Conservation (phyloP, 164 flowering plant species). For the Santalum album region DNA sequence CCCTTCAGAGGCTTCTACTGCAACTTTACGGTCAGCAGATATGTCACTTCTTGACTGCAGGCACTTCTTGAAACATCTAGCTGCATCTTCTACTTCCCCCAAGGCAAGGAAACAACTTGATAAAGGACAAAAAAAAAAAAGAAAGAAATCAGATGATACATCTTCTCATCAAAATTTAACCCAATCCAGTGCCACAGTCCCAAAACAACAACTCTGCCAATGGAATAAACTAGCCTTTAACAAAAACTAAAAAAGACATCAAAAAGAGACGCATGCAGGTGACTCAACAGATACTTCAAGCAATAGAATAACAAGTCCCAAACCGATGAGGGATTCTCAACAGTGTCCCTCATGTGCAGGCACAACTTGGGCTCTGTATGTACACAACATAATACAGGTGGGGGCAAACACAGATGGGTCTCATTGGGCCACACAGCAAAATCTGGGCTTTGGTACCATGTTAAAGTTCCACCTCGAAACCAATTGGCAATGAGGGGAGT, state of each 20-base stretch:
- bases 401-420: too few relatives aligned
- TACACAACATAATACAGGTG: too few relatives aligned
- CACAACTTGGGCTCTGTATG: too few relatives aligned
- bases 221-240: background rate
- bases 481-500: too few relatives aligned
- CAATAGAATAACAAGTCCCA: too few relatives aligned
- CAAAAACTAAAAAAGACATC: background rate
- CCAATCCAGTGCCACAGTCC: background rate
- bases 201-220: background rate
- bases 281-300: too few relatives aligned
- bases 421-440: too few relatives aligned
- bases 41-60: slow-evolving; percentile 30
- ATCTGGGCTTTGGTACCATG: too few relatives aligned
- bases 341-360: too few relatives aligned
- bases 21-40: slow-evolving; percentile 32
- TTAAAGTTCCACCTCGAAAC: too few relatives aligned
- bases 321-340: too few relatives aligned
- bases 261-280: too few relatives aligned
- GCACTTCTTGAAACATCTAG: slow-evolving; percentile 25
- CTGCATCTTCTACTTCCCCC: slow-evolving; percentile 41
- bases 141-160: background rate
- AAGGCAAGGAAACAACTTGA: slow-evolving; percentile 40
- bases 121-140: slow-evolving; percentile 3
- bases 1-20: slow-evolving; percentile 43
- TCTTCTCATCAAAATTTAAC: background rate